phyloP scores from a whole-genome alignment of 805 yeast genomes.

The Saturnispora galanensis region DNA sequence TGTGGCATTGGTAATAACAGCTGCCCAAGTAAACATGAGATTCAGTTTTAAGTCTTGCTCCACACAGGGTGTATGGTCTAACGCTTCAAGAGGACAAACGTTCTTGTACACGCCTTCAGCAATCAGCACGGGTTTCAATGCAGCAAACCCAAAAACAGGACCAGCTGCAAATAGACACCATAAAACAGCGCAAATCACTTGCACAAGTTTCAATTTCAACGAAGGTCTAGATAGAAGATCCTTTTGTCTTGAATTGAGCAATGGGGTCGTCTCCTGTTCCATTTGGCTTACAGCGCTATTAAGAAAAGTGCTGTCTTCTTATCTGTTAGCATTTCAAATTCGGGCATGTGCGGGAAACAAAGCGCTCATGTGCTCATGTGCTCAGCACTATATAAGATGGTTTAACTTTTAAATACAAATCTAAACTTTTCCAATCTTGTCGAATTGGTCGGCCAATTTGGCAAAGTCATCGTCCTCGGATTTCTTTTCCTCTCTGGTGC shows the following conservation, averaged over 20 bases:
- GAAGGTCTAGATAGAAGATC: conserved; percentile 16
- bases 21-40: conserved; percentile 74
- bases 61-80: conserved; percentile 34
- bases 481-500: conserved; percentile 8
- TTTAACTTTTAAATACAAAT: background rate
- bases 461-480: conserved; percentile 1
- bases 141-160: conserved; percentile 92
- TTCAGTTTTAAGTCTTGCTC: conserved; percentile 80
- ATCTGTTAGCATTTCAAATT: too few relatives aligned
- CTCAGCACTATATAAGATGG: too few relatives aligned
- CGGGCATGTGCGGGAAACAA: background rate
- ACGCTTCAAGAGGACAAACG: conserved; percentile 33
- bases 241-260: conserved; percentile 11
- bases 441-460: conserved; percentile 16
- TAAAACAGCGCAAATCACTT: conserved; percentile 60
- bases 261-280: conserved; percentile 20
- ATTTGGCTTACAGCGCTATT: background rate
- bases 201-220: conserved; percentile 31
- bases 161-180: conserved; percentile 95
- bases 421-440: conserved; percentile 22
- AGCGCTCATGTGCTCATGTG: background rate
- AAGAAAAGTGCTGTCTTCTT: too few relatives aligned
- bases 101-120: conserved; percentile 67
- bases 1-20: conserved; percentile 74
- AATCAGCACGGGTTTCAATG: conserved; percentile 74